Percentiles rank a stretch among this genome's conserved stretches.
Conservation (phyloP, 192 early-diverging fungal genomes). For the Coemansia sp. region DNA sequence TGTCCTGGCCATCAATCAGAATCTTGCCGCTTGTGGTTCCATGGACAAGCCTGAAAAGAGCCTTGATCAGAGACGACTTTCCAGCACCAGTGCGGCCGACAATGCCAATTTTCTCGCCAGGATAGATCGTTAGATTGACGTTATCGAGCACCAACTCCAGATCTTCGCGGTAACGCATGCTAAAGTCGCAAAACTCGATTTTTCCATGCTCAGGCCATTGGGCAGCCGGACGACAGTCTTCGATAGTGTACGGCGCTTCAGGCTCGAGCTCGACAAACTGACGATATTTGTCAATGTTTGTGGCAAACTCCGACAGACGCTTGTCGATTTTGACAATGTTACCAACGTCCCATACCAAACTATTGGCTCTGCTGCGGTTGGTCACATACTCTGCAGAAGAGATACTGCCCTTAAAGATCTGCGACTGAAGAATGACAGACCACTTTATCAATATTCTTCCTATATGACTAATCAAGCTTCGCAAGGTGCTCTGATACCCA, state of each 20-base stretch:
- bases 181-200: slow-evolving; percentile 38
- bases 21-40: slow-evolving; percentile 60
- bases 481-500: slow-evolving; percentile 57
- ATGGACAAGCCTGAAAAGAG: slow-evolving; percentile 62
- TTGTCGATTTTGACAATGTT: slow-evolving; percentile 16
- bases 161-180: slow-evolving; percentile 21
- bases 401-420: slow-evolving; percentile 8
- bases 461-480: slow-evolving; percentile 52
- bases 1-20: slow-evolving; percentile 78
- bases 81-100: slow-evolving; percentile 63
- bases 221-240: slow-evolving; percentile 6
- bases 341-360: slow-evolving; percentile 9
- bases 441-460: slow-evolving; percentile 23
- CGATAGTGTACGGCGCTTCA: slow-evolving; percentile 19
- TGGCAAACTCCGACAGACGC: slow-evolving; percentile 13
- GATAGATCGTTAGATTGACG: slow-evolving; percentile 49
- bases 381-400: slow-evolving; percentile 24
- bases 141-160: slow-evolving; percentile 33
- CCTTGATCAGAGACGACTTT: slow-evolving; percentile 61
- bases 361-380: not conserved
- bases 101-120: slow-evolving; percentile 66
- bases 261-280: slow-evolving; percentile 16
- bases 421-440: slow-evolving; percentile 28
- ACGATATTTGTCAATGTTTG: slow-evolving; percentile 26
- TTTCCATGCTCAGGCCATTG: slow-evolving; percentile 26